Evolutionary conservation across 352 stramenopile species (phyloP).

Genomic region (Phytophthora multivora): DNA sequence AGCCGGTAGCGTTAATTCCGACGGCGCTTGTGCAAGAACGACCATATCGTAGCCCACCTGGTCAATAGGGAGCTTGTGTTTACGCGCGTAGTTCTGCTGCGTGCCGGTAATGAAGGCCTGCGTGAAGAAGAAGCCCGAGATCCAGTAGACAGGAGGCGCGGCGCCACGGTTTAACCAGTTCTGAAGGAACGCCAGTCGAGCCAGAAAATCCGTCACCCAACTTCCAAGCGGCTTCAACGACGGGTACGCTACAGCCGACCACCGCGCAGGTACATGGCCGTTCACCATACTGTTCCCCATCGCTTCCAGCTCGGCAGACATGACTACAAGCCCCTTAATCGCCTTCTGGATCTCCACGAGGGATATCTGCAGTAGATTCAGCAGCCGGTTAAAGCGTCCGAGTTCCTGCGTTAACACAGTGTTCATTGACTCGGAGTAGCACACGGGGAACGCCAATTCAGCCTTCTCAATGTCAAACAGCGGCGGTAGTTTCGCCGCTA

Average conservation of each 20-base stretch:
- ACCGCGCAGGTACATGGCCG: constrained; percentile 87
- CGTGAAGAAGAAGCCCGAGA: constrained; percentile 95
- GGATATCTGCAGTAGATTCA: constrained; percentile 73
- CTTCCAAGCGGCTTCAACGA: constrained; percentile 92
- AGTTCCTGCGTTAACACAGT: constrained; percentile 91
- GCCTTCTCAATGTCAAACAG: constrained; percentile 93
- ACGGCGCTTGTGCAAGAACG: constrained; percentile 59
- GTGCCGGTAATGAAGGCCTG: constrained; percentile 95
- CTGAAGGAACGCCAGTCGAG: constrained; percentile 79
- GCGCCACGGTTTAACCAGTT: constrained; percentile 80
- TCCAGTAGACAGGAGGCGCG: constrained; percentile 91
- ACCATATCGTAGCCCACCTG: constrained; percentile 90
- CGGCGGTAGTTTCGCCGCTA: constrained; percentile 67
- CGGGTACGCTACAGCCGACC: constrained; percentile 88
- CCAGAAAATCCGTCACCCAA: constrained; percentile 92
- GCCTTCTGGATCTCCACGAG: constrained; percentile 91
- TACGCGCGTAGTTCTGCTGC: constrained; percentile 93
- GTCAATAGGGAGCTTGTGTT: constrained; percentile 92
- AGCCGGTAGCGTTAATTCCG: constrained; percentile 54
- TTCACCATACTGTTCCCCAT: constrained; percentile 95
- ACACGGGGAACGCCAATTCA: constrained; percentile 82
- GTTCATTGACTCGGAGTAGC: constrained; percentile 90
- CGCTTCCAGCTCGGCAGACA: constrained; percentile 91
- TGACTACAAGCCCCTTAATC: constrained; percentile 93
- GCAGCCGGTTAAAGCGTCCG: constrained; percentile 91